Evolutionary conservation across 2,329 filamentous ascomycete genomes (phyloP), one percentile per base, ranked within the genome.

Genomic region (Colletotrichum sp.): DNA sequence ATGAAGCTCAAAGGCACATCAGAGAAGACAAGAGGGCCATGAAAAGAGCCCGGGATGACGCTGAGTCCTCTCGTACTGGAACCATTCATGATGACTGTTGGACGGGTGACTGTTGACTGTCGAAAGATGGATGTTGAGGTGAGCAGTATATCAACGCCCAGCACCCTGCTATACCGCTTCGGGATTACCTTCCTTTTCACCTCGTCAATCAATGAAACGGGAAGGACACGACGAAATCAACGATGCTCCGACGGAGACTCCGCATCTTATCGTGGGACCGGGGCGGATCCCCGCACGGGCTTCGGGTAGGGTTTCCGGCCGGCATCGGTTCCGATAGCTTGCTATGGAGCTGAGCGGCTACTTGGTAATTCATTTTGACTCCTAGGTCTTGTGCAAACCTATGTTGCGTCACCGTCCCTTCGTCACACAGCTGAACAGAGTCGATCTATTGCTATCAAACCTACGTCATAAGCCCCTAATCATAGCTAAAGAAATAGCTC

Each of bases 1-100:
- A 86, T 88, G 79, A 89, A 89, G 79, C 87, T 89, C 24, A 89
- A 78, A 16, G 64, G 64, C 24, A 52, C 39, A 39, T 67, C 64
- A 0, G 64, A 67, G 1, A 67, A 67, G 8, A 67, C 39, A 13
- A 67, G 13, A 16, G 34, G 64, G 13, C 64, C 64, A 13, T 34
- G 15, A 6, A 28, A 18, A 5, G 8, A 16, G 18, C 64, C 64
- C 13, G 36, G 64, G n/a, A 67, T 32, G 36, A 67, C 64, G 24
- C 39, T 67, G 16, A 55, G 24, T 26, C 28, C 36, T 0, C 12
- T 34, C 15, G 4, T 24, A 18, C 5, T 10, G 7, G 18, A 13
- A 62, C 18, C 59, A 6, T 62, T 32, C 59, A 62, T 62, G 28
- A 26, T 7, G 30, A 21, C 18, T 44, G 39, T 49, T 49, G 9